phyloP scores from a whole-genome alignment of 2,329 filamentous ascomycete species.

The Pseudogymnoascus sp. region DNA sequence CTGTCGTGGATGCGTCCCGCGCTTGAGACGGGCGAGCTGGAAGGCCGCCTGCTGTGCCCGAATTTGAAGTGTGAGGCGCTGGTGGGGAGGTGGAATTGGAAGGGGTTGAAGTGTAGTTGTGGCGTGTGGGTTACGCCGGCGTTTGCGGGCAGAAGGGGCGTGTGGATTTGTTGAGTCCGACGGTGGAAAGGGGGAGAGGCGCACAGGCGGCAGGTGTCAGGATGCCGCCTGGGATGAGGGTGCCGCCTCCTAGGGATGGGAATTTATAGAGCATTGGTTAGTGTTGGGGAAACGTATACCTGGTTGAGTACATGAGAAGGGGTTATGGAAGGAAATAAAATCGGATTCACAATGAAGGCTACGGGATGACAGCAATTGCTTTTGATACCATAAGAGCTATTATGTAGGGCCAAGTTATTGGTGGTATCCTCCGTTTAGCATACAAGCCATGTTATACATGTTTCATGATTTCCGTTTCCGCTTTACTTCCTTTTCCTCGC shows the following conservation, averaged over 20 bases:
- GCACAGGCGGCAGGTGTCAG: slow-evolving; percentile 40
- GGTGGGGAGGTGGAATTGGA: slow-evolving; percentile 92
- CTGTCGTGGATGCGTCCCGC: slow-evolving; percentile 89
- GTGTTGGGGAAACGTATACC: not conserved
- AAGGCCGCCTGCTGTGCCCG: slow-evolving; percentile 80
- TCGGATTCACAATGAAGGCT: not conserved
- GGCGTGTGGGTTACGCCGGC: slow-evolving; percentile 85
- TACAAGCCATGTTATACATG: slow-evolving; percentile 7
- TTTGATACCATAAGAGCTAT: slow-evolving; percentile 5
- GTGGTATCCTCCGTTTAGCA: not conserved
- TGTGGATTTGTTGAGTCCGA: slow-evolving; percentile 50
- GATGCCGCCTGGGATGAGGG: slow-evolving; percentile 45
- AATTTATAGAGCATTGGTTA: not conserved
- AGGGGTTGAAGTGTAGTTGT: slow-evolving; percentile 88
- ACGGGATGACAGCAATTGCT: not conserved
- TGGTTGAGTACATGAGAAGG: not conserved
- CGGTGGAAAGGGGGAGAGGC: slow-evolving; percentile 11
- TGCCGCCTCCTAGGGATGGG: not conserved
- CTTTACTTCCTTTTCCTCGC: slow-evolving; percentile 7
- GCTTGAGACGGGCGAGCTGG: slow-evolving; percentile 73
- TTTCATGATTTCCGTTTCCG: not conserved
- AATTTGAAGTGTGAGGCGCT: slow-evolving; percentile 70
- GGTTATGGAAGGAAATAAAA: not conserved
- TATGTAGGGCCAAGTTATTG: slow-evolving; percentile 1
- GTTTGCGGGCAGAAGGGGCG: slow-evolving; percentile 73